Conservation (phyloP, 2,329 filamentous ascomycete genomes). For the Pyrenochaeta sp. region DNA sequence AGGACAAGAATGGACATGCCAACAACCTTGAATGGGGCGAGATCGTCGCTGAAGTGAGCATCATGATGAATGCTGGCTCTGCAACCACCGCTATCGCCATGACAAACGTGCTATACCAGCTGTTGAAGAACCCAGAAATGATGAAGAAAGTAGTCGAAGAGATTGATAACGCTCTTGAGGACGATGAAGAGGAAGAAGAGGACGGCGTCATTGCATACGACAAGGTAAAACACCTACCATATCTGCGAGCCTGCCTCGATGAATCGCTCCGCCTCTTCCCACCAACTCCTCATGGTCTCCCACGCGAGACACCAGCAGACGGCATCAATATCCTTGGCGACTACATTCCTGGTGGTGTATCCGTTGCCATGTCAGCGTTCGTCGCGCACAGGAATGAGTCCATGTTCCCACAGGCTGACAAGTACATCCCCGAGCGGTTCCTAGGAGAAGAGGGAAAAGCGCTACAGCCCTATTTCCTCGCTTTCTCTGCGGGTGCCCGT, state of each 20-base stretch:
- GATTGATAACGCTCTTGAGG: slow-evolving; percentile 36
- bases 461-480: slow-evolving; percentile 40
- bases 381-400: slow-evolving; percentile 52
- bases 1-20: slow-evolving; percentile 55
- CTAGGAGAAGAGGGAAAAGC: slow-evolving; percentile 44
- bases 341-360: slow-evolving; percentile 36
- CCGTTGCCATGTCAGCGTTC: slow-evolving; percentile 54
- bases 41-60: slow-evolving; percentile 64
- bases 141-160: slow-evolving; percentile 36
- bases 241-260: slow-evolving; percentile 53
- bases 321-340: slow-evolving; percentile 39
- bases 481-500: slow-evolving; percentile 38
- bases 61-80: slow-evolving; percentile 61
- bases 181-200: slow-evolving; percentile 36
- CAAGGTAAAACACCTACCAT: slow-evolving; percentile 43
- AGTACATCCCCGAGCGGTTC: slow-evolving; percentile 48
- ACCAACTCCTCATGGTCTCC: slow-evolving; percentile 52
- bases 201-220: slow-evolving; percentile 36
- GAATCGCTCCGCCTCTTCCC: slow-evolving; percentile 58
- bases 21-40: slow-evolving; percentile 66
- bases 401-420: slow-evolving; percentile 41
- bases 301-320: slow-evolving; percentile 43
- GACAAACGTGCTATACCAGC: slow-evolving; percentile 62
- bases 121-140: slow-evolving; percentile 58
- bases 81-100: slow-evolving; percentile 64